phyloP scores from a whole-genome alignment of 2,329 filamentous ascomycete genomes.

The Xylaria sp. region DNA sequence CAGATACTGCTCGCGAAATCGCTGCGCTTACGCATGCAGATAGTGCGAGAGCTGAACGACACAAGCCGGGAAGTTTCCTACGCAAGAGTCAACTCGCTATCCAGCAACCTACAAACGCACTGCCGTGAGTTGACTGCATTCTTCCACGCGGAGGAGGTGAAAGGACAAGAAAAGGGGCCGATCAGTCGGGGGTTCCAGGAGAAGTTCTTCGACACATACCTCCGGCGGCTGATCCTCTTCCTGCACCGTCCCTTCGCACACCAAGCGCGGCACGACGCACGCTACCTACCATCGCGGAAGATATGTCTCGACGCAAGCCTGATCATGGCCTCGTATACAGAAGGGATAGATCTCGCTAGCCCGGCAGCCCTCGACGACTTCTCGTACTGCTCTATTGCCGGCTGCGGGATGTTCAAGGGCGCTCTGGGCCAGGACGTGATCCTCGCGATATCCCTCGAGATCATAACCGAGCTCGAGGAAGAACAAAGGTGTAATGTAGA shows the following conservation, averaged over 20 bases:
- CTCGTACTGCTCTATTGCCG: constrained; percentile 26
- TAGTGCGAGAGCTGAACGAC: constrained; percentile 33
- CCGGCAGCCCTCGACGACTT: constrained; percentile 27
- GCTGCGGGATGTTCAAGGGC: constrained; percentile 35
- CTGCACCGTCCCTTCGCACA: constrained; percentile 35
- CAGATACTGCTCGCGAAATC: constrained; percentile 34
- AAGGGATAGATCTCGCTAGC: constrained; percentile 21
- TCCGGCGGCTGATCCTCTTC: constrained; percentile 35
- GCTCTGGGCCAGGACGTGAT: constrained; percentile 32
- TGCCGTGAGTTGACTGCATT: constrained; percentile 33
- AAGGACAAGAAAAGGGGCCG: neutral
- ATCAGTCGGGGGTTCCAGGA: constrained; percentile 27
- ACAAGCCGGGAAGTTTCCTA: constrained; percentile 18
- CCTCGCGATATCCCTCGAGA: constrained; percentile 26
- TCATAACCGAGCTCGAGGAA: constrained; percentile 34
- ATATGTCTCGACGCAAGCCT: constrained; percentile 34
- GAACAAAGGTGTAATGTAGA: neutral
- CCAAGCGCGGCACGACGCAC: constrained; percentile 29
- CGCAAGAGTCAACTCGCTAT: constrained; percentile 24
- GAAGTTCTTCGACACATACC: constrained; percentile 36
- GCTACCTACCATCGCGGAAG: constrained; percentile 36
- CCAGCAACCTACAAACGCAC: constrained; percentile 27
- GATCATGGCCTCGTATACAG: constrained; percentile 32
- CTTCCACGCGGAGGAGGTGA: constrained; percentile 21
- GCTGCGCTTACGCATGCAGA: constrained; percentile 28